Evolutionary conservation across 108 stramenopile genomes (phyloP).

Genomic region (Parietichytrium sp.): DNA sequence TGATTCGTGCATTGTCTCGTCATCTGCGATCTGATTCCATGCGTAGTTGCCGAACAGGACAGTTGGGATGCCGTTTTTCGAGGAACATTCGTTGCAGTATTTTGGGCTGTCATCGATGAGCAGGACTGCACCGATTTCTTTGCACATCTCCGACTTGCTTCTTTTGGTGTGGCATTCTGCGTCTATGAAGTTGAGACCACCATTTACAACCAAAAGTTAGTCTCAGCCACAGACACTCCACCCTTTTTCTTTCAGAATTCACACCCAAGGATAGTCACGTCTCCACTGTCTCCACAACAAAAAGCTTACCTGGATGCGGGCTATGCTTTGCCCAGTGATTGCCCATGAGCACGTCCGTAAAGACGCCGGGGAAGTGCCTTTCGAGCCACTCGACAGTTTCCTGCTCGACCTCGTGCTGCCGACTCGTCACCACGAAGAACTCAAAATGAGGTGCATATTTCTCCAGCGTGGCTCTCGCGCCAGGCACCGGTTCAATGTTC

Average conservation of each 20-base stretch:
- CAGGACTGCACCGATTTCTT: slow-evolving; percentile 44
- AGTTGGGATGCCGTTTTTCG: background rate
- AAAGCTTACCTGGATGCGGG: background rate
- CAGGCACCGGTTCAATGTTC: slow-evolving; percentile 39
- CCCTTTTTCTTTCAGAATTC: too few species aligned
- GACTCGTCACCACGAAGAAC: slow-evolving; percentile 56
- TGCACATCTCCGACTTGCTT: slow-evolving; percentile 63
- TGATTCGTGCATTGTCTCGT: too few species aligned
- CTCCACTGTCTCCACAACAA: too few species aligned
- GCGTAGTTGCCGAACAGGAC: slow-evolving; percentile 42
- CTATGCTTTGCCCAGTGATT: slow-evolving; percentile 56
- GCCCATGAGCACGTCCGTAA: slow-evolving; percentile 53
- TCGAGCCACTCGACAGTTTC: slow-evolving; percentile 53
- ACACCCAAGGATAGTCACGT: too few species aligned
- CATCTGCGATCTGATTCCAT: slow-evolving; percentile 29
- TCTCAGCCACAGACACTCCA: too few species aligned
- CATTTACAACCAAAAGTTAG: too few species aligned
- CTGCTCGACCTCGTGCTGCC: slow-evolving; percentile 52
- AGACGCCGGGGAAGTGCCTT: slow-evolving; percentile 52
- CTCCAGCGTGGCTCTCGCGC: slow-evolving; percentile 49
- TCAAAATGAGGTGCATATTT: slow-evolving; percentile 30
- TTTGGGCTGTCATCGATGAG: slow-evolving; percentile 61
- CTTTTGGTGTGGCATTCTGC: slow-evolving; percentile 14
- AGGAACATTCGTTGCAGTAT: slow-evolving; percentile 45
- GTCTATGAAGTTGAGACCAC: too few species aligned